Conservation (phyloP, 2,329 filamentous ascomycete species). For the Domatiomyces globalis region DNA sequence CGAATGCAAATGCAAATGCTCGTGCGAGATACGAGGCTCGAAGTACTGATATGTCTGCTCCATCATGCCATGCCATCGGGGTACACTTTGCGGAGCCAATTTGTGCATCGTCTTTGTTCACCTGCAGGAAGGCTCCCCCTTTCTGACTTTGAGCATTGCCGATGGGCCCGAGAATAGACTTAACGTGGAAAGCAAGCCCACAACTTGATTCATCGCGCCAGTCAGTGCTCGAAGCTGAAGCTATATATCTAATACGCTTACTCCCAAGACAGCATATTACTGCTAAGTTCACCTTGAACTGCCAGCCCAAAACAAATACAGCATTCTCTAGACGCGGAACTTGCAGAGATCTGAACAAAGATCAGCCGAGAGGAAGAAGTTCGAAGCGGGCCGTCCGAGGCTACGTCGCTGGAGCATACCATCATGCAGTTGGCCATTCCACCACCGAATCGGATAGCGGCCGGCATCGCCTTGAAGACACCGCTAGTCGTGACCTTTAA, state of each 20-base stretch:
- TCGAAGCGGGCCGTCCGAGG: neutral
- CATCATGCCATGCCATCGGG: neutral
- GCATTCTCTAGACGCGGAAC: neutral
- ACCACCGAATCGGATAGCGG: conserved; percentile 10
- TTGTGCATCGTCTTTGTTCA: neutral
- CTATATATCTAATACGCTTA: neutral
- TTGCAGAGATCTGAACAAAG: neutral
- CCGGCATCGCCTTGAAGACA: conserved; percentile 4
- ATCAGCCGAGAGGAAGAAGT: neutral
- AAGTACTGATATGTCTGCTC: neutral
- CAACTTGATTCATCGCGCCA: neutral
- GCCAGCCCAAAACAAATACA: neutral
- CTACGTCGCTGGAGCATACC: neutral
- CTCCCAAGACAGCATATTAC: neutral
- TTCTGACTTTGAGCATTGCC: neutral
- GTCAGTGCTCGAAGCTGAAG: neutral
- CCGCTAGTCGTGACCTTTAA: conserved; percentile 13
- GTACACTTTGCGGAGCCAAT: neutral
- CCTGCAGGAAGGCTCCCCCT: neutral
- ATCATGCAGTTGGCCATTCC: conserved; percentile 12
- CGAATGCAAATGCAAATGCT: neutral
- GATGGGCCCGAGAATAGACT: neutral
- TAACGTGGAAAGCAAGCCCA: neutral
- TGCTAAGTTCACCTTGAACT: neutral
- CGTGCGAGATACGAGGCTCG: neutral